phyloP scores from a whole-genome alignment of 1,139 yeast genomes.

The Magnusiomyces ingens region DNA sequence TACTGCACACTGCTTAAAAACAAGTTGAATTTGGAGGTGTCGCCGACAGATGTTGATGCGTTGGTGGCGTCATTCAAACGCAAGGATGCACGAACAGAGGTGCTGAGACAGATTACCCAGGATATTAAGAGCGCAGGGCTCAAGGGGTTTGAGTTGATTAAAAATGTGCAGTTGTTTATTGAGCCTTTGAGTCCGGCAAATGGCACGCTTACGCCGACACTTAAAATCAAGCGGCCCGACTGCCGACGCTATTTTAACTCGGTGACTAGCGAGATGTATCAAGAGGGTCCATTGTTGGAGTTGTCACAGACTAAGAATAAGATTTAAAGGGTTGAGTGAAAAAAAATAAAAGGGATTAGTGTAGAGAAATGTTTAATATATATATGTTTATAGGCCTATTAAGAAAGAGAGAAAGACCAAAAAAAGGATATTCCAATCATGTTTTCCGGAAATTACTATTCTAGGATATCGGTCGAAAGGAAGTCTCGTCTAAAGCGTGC shows the following conservation, averaged over 20 bases:
- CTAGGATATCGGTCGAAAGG: no score
- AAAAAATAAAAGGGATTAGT: no score
- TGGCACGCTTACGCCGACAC: constrained; percentile 66
- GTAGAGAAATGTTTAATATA: no score
- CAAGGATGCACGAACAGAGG: constrained; percentile 29
- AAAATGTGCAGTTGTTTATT: constrained; percentile 50
- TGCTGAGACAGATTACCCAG: constrained; percentile 31
- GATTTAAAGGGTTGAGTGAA: not conserved
- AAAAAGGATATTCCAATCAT: no score
- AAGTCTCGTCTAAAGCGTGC: no score
- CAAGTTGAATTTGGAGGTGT: constrained; percentile 20
- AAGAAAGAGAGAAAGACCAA: no score
- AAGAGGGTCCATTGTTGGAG: constrained; percentile 43
- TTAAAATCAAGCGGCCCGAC: constrained; percentile 60
- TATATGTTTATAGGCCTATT: no score
- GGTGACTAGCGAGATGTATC: constrained; percentile 47
- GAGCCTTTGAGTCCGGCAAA: constrained; percentile 64
- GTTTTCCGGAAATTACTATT: no score
- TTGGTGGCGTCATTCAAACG: constrained; percentile 28
- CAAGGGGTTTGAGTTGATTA: constrained; percentile 55
- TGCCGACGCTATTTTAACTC: constrained; percentile 48
- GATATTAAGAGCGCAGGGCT: constrained; percentile 31
- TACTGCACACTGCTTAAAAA: constrained; percentile 28
- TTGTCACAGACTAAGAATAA: not conserved
- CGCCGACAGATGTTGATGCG: constrained; percentile 27